phyloP scores from a whole-genome alignment of 2,329 filamentous ascomycete genomes.

The Cercospora sesami region DNA sequence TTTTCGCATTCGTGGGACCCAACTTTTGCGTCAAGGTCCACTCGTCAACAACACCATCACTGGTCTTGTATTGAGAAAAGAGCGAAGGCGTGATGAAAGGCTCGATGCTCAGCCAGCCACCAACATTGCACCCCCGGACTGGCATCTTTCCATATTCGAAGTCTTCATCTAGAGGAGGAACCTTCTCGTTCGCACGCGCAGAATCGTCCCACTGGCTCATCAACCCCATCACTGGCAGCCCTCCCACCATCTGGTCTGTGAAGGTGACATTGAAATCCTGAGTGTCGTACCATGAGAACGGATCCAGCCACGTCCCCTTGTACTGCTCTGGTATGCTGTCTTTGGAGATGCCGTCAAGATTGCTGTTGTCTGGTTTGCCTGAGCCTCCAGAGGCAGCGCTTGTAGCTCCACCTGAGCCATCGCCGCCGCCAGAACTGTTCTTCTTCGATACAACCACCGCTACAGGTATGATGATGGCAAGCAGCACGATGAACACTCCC shows the following conservation, averaged over 20 bases:
- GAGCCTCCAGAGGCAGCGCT: constrained; percentile 29
- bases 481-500: constrained; percentile 42
- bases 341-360: constrained; percentile 48
- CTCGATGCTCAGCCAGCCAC: constrained; percentile 91
- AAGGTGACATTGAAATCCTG: constrained; percentile 92
- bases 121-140: constrained; percentile 86
- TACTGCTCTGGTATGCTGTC: constrained; percentile 56
- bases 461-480: constrained; percentile 51
- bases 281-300: constrained; percentile 88
- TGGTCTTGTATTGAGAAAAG: constrained; percentile 66
- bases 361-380: constrained; percentile 45
- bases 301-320: constrained; percentile 77
- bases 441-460: constrained; percentile 50
- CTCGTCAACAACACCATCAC: constrained; percentile 77
- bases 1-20: constrained; percentile 62
- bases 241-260: constrained; percentile 79
- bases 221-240: constrained; percentile 87
- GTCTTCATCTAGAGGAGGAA: constrained; percentile 70
- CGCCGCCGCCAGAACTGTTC: constrained; percentile 30
- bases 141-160: constrained; percentile 80
- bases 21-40: constrained; percentile 74
- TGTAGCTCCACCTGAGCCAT: constrained; percentile 24
- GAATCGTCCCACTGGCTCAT: constrained; percentile 85
- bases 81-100: constrained; percentile 94
- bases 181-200: constrained; percentile 71